Percentiles rank a stretch among this genome's conserved stretches.
phyloP scores from a whole-genome alignment of 371 early-diverging fungal genomes.

The Apophysomyces variabilis region DNA sequence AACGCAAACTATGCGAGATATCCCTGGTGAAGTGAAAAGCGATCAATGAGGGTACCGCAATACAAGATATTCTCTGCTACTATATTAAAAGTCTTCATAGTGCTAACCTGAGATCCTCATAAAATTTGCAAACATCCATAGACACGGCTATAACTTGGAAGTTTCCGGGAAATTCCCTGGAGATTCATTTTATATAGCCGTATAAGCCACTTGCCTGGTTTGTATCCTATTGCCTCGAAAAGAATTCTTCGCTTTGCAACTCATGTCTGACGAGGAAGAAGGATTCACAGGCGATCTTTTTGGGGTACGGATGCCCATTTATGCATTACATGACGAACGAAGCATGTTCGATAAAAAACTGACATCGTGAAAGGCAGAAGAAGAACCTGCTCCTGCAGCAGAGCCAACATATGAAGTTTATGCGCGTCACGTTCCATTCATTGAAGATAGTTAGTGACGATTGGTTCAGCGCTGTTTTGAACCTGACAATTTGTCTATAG shows the following conservation, averaged over 20 bases:
- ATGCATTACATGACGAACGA: neutral
- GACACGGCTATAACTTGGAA: too few species aligned
- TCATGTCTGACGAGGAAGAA: slow-evolving; percentile 46
- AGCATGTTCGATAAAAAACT: neutral
- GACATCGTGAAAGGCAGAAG: slow-evolving; percentile 31
- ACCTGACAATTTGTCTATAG: slow-evolving; percentile 4
- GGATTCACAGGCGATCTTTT: slow-evolving; percentile 52
- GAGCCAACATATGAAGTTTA: slow-evolving; percentile 60
- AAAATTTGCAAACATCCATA: too few species aligned
- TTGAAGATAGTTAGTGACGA: slow-evolving; percentile 19
- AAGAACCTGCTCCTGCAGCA: slow-evolving; percentile 43
- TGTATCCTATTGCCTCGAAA: too few species aligned
- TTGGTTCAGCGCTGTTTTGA: neutral
- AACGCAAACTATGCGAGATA: too few species aligned
- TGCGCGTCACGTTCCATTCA: slow-evolving; percentile 37
- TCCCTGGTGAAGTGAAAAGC: too few species aligned
- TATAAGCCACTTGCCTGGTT: too few species aligned
- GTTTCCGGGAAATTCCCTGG: too few species aligned
- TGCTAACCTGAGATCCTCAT: too few species aligned
- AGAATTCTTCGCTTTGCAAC: neutral
- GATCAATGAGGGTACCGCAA: too few species aligned
- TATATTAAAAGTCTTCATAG: too few species aligned
- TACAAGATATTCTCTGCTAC: too few species aligned
- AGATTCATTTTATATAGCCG: too few species aligned
- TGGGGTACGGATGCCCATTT: slow-evolving; percentile 33